A percentile compares a stretch with the other conserved stretches of the same genome.
phyloP scores from a whole-genome alignment of 805 yeast genomes.

The Myxozyma melibiosi region DNA sequence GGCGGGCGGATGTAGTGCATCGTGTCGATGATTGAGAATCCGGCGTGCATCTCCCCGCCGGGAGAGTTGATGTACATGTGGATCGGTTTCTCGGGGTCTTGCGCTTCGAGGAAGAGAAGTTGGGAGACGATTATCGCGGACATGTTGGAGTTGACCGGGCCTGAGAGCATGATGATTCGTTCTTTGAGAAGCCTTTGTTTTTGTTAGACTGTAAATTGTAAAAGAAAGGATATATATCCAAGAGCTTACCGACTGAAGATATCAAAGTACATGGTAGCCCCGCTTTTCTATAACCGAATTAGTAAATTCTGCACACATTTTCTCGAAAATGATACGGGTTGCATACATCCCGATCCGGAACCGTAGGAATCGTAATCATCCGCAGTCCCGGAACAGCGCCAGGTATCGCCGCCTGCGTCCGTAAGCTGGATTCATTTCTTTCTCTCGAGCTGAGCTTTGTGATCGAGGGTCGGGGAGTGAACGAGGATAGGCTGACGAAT shows the following conservation, averaged over 20 bases:
- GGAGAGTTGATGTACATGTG: conserved; percentile 41
- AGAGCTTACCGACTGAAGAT: conserved; percentile 30
- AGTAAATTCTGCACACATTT: background rate
- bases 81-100: conserved; percentile 33
- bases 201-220: background rate
- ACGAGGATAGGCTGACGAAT: background rate
- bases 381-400: background rate
- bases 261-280: conserved; percentile 29
- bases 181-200: conserved; percentile 35
- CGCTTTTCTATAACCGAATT: conserved; percentile 14
- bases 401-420: too few relatives aligned
- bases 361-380: conserved; percentile 27
- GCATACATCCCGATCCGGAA: conserved; percentile 28
- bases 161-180: conserved; percentile 39
- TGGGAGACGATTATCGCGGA: conserved; percentile 40
- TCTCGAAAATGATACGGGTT: background rate
- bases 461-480: background rate
- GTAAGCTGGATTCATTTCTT: too few relatives aligned
- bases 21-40: conserved; percentile 44
- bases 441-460: background rate
- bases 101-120: conserved; percentile 35
- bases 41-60: conserved; percentile 44
- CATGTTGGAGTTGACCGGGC: conserved; percentile 37
- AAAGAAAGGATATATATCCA: too few relatives aligned
- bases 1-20: conserved; percentile 43